Evolutionary conservation across 1,284 basidiomycete genomes (phyloP), one percentile per base, ranked within the genome.

Genomic region (Porodaedalea pini): DNA sequence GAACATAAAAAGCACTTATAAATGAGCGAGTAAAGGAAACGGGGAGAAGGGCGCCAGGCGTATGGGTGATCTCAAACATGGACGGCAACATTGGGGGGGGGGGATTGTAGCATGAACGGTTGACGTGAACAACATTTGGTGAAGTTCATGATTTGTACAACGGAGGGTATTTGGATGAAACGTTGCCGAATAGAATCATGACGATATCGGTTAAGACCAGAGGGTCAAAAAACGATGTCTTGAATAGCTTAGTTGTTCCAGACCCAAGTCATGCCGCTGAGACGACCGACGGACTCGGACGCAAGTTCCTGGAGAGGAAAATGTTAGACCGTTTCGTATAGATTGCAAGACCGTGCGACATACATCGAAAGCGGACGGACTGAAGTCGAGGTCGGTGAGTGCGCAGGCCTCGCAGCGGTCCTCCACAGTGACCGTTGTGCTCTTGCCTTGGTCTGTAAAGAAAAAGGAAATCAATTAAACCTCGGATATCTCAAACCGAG

Each of bases 371-470:
- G 73, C 73, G 1, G 69, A 64, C 6, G 67, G 69, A 13, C 71
- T 71, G 59, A 79, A 69, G 65, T 79, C 78, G 56, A 81, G 67
- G 45, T 71, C 68, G 50, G 69, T 64, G 31, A 67, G 55, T 1
- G 64, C 66, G 60, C 78, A 81, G 0, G 68, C 74, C 8, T 64
- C 69, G 64, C 79, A 80, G 17, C 71, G 64, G 64, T 80, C 79
- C 3, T 67, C 69, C 25, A 80, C 71, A 15, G 67, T 64, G 2
- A 74, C 77, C 0, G 66, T 65, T 43, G 75, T 65, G 4, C 69
- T 67, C 21, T 70, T 71, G 39, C 73, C 72, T 31, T 67, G 58
- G 64, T 69, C 70, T 73, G 50, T 2, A 25, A 49, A 31, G 43
- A 21, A 49, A 29, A 43, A n/a, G 51, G 50, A 31, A 37, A 55